phyloP scores from a whole-genome alignment of 768 basidiomycete species.

The Phlebiopsis flavidoalba region DNA sequence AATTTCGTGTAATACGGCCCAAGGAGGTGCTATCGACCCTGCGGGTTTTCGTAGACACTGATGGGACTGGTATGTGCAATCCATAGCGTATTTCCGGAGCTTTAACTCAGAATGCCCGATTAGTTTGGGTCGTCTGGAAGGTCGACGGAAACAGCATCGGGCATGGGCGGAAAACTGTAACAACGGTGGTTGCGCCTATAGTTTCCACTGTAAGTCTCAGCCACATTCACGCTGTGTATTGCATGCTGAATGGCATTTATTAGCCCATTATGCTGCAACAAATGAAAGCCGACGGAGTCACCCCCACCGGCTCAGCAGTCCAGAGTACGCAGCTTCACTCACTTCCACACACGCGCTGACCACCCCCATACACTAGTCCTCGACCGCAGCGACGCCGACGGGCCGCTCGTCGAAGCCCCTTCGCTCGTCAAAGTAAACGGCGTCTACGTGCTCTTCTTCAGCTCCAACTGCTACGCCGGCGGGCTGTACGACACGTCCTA shows the following conservation, averaged over 20 bases:
- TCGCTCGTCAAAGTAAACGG: slow-evolving; percentile 17
- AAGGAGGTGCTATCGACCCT: slow-evolving; percentile 26
- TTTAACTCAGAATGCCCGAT: no score
- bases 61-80: slow-evolving; percentile 11
- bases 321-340: neutral
- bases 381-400: slow-evolving; percentile 21
- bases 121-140: slow-evolving; percentile 25
- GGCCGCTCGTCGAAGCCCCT: slow-evolving; percentile 27
- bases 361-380: slow-evolving; percentile 11
- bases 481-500: slow-evolving; percentile 26
- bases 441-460: slow-evolving; percentile 26
- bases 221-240: neutral
- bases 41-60: slow-evolving; percentile 21
- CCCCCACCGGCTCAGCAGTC: slow-evolving; percentile 18
- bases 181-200: slow-evolving; percentile 1
- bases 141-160: slow-evolving; percentile 30
- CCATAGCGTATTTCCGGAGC: no score
- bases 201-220: neutral
- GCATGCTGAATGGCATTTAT: neutral
- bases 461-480: slow-evolving; percentile 24
- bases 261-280: slow-evolving; percentile 25
- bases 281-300: slow-evolving; percentile 15
- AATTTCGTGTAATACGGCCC: slow-evolving; percentile 19
- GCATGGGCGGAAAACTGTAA: slow-evolving; percentile 21
- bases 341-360: neutral